These are phyloP conservation scores for Eucalyptus pauciflora DNA, from an alignment of 345 rosid species.

Conservation along the genomic window DNA sequence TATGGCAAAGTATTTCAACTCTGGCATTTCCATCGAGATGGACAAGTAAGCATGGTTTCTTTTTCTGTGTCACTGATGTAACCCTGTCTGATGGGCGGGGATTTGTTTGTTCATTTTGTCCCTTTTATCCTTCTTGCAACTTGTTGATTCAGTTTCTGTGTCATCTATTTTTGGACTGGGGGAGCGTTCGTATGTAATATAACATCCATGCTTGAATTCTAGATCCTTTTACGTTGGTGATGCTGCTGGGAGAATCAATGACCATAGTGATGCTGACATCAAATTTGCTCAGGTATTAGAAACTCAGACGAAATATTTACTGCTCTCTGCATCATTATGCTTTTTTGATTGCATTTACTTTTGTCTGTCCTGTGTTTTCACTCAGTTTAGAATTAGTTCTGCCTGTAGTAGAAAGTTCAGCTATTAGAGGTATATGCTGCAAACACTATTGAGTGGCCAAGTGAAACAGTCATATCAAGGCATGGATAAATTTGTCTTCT, in stretches of 20 bases:
- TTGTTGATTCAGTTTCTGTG: neutral
- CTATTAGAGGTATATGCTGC: neutral
- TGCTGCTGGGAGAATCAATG: constrained; percentile 76
- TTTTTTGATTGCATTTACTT: neutral
- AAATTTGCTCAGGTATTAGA: constrained; percentile 69
- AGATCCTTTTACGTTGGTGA: constrained; percentile 98
- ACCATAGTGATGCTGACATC: constrained; percentile 84
- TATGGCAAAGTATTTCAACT: constrained; percentile 79
- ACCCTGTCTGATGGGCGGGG: neutral
- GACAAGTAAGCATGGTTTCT: constrained; percentile 40
- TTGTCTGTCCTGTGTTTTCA: neutral
- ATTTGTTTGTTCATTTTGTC: neutral
- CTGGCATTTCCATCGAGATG: constrained; percentile 68
- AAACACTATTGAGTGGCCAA: neutral
- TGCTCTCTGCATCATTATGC: neutral
- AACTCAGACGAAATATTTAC: neutral
- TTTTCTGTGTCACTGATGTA: neutral
- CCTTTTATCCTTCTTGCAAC: neutral
- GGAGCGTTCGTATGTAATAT: neutral
- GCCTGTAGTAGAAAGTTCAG: neutral
- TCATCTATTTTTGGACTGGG: neutral
- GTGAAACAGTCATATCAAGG: neutral
- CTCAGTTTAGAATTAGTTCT: neutral
- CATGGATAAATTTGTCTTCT: neutral
- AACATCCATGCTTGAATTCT: neutral